Base-by-base conservation (phyloP, 2,329 filamentous ascomycete species). In the Atkinsonella hypoxylon region DNA sequence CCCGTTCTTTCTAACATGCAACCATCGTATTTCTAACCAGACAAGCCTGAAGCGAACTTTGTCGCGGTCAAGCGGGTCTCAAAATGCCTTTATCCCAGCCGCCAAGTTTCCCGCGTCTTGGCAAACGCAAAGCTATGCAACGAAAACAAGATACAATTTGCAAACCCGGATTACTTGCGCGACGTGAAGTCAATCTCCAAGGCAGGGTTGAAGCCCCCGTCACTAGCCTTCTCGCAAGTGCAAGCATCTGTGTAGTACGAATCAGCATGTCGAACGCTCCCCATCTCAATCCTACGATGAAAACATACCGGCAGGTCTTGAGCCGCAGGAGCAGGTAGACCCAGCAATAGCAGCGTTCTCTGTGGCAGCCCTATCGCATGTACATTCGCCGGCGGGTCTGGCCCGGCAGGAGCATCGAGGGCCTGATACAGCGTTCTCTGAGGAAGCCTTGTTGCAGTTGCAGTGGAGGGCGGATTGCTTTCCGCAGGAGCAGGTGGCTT, bases 161-260 rank as follows among this genome's bases (percentile, higher is more conserved):
- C 10, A 34, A 5, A 41, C n/a, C 12, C 10, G 38, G 1, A 18
- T 60, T 68, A 76, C 58, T 71, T 70, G 71, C 78, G 81, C 50
- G 83, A 88, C 38, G 89, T 96, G 64, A 95, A 96, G 68, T 96
- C 90, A 47, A 78, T 87, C 79, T 96, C 90, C 58, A 84, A 75
- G 30, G 67, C 65, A 45, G 81, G 76, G 57, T 85, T 79, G 52
- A 76, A 74, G 39, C 78, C 78, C 49, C 80, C 77, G 57, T 78
- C 76, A 46, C 77, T 65, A 17, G 79, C 79, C 66, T 87, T 90
- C 68, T 89, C 84, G 65, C 89, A 95, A n/a, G 85, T 93, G 71
- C 88, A 93, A 22, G 77, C 81, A 63, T 73, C 81, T 83, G 49
- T 4, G 50, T 26, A 31, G 26, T 45, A 49, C 58, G 12, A 36